These are phyloP conservation scores for Fraxinus pennsylvanica DNA, from an alignment of 257 asterid species.

Conservation along the genomic window DNA sequence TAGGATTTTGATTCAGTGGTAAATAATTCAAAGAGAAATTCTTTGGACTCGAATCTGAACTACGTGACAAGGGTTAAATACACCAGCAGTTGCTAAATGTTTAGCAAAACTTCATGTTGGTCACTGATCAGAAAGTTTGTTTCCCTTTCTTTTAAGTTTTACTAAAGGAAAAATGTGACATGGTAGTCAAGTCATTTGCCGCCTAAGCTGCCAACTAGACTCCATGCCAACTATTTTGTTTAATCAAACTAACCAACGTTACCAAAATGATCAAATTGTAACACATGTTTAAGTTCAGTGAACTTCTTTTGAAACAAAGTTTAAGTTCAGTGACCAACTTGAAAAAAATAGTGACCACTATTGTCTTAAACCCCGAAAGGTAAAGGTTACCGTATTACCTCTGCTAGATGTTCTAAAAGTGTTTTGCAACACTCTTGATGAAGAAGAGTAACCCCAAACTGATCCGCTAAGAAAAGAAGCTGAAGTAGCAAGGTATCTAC, in stretches of 20 bases:
- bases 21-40: conserved; percentile 6
- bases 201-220: neutral
- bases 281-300: neutral
- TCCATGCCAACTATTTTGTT: neutral
- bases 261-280: neutral
- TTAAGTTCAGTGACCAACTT: neutral
- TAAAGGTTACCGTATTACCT: conserved; percentile 51
- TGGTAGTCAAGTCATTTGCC: neutral
- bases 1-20: conserved; percentile 32
- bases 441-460: conserved; percentile 85
- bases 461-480: conserved; percentile 89
- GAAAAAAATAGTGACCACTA: neutral
- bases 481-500: conserved; percentile 65
- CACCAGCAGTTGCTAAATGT: neutral
- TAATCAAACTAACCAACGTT: neutral
- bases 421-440: conserved; percentile 96
- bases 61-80: neutral
- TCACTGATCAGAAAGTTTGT: neutral
- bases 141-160: neutral
- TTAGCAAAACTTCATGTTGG: neutral
- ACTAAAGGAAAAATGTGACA: neutral
- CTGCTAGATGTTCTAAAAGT: conserved; percentile 78
- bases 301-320: neutral
- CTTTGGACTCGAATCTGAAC: neutral
- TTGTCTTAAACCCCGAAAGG: neutral